Evolutionary conservation across 2,329 filamentous ascomycete genomes (phyloP), one percentile per base, ranked within the genome.

Genomic region (Cryoendolithus antarcticus): DNA sequence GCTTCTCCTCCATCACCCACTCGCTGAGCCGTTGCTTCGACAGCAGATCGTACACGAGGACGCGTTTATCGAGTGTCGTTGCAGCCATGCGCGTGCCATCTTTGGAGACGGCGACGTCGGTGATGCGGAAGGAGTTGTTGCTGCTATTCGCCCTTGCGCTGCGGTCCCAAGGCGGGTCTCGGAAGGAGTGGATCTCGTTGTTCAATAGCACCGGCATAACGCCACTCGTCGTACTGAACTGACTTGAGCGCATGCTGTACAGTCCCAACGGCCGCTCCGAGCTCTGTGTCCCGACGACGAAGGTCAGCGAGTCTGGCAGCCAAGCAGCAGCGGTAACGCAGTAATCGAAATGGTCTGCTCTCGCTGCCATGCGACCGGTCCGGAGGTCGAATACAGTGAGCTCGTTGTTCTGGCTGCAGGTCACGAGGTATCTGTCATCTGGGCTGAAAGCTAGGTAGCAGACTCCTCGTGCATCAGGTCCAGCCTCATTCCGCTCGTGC

Each of bases 241-340:
- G 34, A 32, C 41, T 46, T 13, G 42, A 39, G 29, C 39, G 37
- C 9, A 58, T 37, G 13, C 48, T 52, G 44, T 60, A 61, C 37
- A 83, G 76, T 38, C 77, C 77, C n/a, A 94, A 62, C 31, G 82
- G 74, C 15, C 70, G 69, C 7, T 66, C 66, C 41, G 72, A 73
- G 49, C 88, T 82, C 27, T 93, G 72, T 6, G 82, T 80, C 3
- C 82, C 85, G 1, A 88, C 79, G 32, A 94, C 74, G 50, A 96
- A 88, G 0, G 75, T 77, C 45, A 76, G 66, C 32, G 81, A 80
- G 54, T 93, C 82, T 1, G 78, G 73, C 4, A 82, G 73, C 89
- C 91, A 98, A n/a, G 84, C 82, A 43, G 86, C 93, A 41, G 82
- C 80, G 34, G 84, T 93, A 30, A 93, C 84, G 0, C 86, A 83